These are phyloP conservation scores for Arthroderma sp. DNA, from an alignment of 2,329 filamentous ascomycete genomes.

Conservation along the genomic window DNA sequence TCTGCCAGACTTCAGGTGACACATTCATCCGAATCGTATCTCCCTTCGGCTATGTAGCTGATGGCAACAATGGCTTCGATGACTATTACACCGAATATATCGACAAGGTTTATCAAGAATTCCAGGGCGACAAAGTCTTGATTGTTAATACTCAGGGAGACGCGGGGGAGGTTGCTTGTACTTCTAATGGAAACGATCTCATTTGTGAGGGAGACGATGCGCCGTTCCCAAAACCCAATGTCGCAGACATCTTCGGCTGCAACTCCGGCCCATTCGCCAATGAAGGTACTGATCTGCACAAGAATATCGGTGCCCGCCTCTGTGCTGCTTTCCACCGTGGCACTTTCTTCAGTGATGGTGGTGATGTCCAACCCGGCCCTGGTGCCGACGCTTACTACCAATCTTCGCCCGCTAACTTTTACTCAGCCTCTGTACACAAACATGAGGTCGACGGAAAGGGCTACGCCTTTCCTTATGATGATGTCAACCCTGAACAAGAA, in stretches of 20 bases:
- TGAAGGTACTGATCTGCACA: constrained; percentile 26
- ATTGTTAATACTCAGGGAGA: constrained; percentile 42
- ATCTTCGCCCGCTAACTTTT: constrained; percentile 29
- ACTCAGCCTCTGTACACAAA: constrained; percentile 43
- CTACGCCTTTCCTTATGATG: constrained; percentile 57
- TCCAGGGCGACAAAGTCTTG: constrained; percentile 34
- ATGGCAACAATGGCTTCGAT: constrained; percentile 34
- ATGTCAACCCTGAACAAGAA: constrained; percentile 47
- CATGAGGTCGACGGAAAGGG: constrained; percentile 47
- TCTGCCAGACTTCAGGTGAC: constrained; percentile 33
- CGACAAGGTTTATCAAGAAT: constrained; percentile 37
- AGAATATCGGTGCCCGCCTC: constrained; percentile 35
- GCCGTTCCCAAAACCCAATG: constrained; percentile 31
- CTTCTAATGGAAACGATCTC: constrained; percentile 28
- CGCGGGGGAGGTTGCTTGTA: constrained; percentile 38
- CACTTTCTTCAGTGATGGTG: constrained; percentile 35
- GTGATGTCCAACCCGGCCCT: constrained; percentile 34
- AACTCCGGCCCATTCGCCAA: constrained; percentile 36
- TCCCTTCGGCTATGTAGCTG: constrained; percentile 38
- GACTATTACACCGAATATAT: constrained; percentile 42
- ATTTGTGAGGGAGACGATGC: constrained; percentile 32
- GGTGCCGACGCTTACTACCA: constrained; percentile 33
- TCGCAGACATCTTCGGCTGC: constrained; percentile 40
- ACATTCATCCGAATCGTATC: constrained; percentile 39
- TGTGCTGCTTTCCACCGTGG: constrained; percentile 41